Evolutionary conservation across 1,284 basidiomycete genomes (phyloP), one percentile per base, ranked within the genome.

Genomic region (Singerocomus inundabilis): DNA sequence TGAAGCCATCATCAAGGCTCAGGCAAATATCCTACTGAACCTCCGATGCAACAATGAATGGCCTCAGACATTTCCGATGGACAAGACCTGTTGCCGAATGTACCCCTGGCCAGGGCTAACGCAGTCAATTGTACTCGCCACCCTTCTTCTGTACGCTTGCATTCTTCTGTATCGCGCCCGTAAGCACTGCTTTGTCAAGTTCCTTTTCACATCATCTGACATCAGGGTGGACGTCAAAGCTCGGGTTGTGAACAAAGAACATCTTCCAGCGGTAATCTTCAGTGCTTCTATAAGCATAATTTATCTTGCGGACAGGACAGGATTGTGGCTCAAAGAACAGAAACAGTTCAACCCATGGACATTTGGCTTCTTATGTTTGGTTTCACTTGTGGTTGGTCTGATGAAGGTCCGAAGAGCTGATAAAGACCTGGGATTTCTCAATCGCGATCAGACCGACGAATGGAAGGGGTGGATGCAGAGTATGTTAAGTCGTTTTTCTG

Each of bases 381-480:
- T 71, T 13, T 72, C 76, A 28, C 70, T 93, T 12, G 70, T 63
- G 10, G 69, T 76, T 10, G 92, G 91, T 7, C 61, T 92, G 33
- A 70, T 68, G 8, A 90, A 85, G 0, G 70, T 89, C 52, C 84
- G 82, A 62, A 80, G 79, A 21, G 78, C 75, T 24, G 87, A 89
- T 57, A 91, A 88, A 59, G 91, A 95, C 64, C 70, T 88, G 42
- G 92, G 93, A 0, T 91, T 93, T 69, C 72, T 95, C 57, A 94
- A 93, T 61, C 78, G 92, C 46, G 90, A 93, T 46, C 91, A 95
- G 68, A 94, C 91, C 1, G 91, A 96, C 60, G 92, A 96, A 70
- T 93, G 91, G 91, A 95, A 95, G 68, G 92, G 92, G 1, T 95
- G 92, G 92, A 96, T 96, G 92, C 92, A 95, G 73, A 78, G 90